These are phyloP conservation scores for Phyllosticta capitalensis DNA, from an alignment of 2,329 filamentous ascomycete genomes.

Conservation along the genomic window DNA sequence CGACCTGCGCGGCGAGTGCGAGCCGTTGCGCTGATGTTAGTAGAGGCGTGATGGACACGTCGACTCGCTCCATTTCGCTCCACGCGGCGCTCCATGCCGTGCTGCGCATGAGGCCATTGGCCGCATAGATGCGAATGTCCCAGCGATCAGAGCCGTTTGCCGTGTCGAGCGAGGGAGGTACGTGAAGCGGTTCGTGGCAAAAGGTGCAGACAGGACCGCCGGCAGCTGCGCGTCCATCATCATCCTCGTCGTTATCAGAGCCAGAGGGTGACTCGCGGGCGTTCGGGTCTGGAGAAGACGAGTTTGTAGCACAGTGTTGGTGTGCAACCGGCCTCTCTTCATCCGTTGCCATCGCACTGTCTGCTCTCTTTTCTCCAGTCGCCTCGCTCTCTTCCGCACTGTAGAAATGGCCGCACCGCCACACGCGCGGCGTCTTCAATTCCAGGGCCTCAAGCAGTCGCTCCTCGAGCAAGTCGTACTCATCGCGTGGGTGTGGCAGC, in stretches of 20 bases:
- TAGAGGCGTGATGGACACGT: conserved; percentile 78
- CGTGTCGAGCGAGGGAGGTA: neutral
- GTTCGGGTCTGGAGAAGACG: neutral
- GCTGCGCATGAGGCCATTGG: conserved; percentile 85
- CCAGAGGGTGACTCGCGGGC: neutral
- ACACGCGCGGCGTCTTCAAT: conserved; percentile 58
- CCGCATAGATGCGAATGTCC: conserved; percentile 82
- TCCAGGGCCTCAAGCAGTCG: conserved; percentile 65
- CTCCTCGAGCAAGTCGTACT: conserved; percentile 73
- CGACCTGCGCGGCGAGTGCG: conserved; percentile 43
- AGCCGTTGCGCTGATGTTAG: conserved; percentile 50
- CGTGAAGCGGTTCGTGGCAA: neutral
- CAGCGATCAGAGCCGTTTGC: conserved; percentile 44
- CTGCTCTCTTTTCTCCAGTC: conserved; percentile 29
- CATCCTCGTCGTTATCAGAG: conserved; percentile 14
- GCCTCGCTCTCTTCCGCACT: conserved; percentile 37
- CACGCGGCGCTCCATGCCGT: conserved; percentile 90
- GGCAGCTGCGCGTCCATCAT: conserved; percentile 3
- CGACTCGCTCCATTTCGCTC: conserved; percentile 98
- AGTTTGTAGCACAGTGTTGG: neutral
- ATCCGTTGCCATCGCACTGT: neutral
- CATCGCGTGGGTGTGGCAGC: conserved; percentile 67
- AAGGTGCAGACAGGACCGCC: neutral
- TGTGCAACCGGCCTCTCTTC: neutral
- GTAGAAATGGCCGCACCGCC: conserved; percentile 72